Evolutionary conservation across 768 basidiomycete species (phyloP), one percentile per base, ranked within the genome.

Genomic region (Boletus rex-veris): DNA sequence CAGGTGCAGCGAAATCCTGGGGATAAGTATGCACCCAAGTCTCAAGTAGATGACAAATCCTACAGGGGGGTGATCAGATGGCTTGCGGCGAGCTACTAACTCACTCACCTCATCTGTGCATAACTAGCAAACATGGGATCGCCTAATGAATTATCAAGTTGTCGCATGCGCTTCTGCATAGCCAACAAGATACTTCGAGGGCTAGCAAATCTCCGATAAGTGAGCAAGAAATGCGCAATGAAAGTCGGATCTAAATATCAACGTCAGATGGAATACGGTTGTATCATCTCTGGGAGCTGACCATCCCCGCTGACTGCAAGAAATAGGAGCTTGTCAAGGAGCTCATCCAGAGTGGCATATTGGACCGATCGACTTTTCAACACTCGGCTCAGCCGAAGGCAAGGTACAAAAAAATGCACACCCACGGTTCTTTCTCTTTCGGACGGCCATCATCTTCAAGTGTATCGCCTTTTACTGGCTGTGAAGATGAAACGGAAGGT

Each of bases 111-210:
- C 89, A 92, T 90, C 67, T 93, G 91, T 7, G 88, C 90, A 70
- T 86, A 92, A 61, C 85, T 88, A 8, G 89, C 88, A 70, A 92
- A 88, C 82, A 92, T 86, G 1, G 87, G 86, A 73, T 93, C 90
- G 7, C 83, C 82, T 12, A 80, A 78, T 16, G 85, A 81, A 50
- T 80, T 80, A 63, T 88, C 86, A 14, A 93, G 74, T 58, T 86
- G 82, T 33, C 87, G 82, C 80, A 92, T 86, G 44, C 89, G 84
- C 64, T 90, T 88, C 69, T 92, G 88, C 86, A 94, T 90, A 6
- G 89, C 86, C 42, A 92, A 75, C n/a, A 94, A 74, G 16, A 94
- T 74, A 53, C 79, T 85, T 39, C 91, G 82, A 8, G 91, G 90
- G 33, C 80, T 86, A 37, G 90, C 80, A 66, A 93, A 94, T 54